Evolutionary conservation across 257 asterid species (phyloP), one percentile per base, ranked within the genome.

Genomic region (Forsythia viridissima): DNA sequence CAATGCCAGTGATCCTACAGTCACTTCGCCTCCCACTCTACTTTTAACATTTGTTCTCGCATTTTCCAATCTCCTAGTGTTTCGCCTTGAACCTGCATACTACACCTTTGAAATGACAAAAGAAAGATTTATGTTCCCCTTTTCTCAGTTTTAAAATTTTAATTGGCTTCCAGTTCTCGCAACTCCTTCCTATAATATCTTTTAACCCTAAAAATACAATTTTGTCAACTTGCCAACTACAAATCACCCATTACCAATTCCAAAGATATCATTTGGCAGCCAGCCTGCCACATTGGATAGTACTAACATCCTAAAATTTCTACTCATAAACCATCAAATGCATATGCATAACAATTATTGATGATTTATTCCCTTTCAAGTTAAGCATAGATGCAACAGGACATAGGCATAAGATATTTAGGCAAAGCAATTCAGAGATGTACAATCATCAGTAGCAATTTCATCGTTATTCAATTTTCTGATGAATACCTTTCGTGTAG

Each of bases 401-500:
- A 10, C 3, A 34, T 10, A 18, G 13, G 21, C 71, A 44, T 16
- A 68, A 7, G 0, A 51, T 52, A 12, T 55, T 44, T 12, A 18
- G 16, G 12, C 36, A 63, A 61, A 3, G 34, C 34, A 80, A 75
- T 77, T 30, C 36, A 51, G 67, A 61, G 51, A 59, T 72, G 20
- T 66, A 36, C 16, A 39, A 38, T 65, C 51, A 61, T 68, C 42
- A 16, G 70, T 4, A 63, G 39, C 39, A 63, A 24, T 63, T 63
- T 24, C 70, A 34, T 3, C 38, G 13, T 21, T 30, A 24, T 9
- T 52, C 4, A 76, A 1, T 67, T 76, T 68, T 72, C 69, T 21
- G 70, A 68, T 36, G 37, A 73, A 42, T 71, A 40, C 72, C 79
- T 39, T 57, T n/a, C 36, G 36, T 16, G 52, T 74, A 72, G 36